Percentiles rank a stretch among this genome's conserved stretches.
Evolutionary conservation across 306 rosid species (phyloP).

Genomic region (Corylus americana): DNA sequence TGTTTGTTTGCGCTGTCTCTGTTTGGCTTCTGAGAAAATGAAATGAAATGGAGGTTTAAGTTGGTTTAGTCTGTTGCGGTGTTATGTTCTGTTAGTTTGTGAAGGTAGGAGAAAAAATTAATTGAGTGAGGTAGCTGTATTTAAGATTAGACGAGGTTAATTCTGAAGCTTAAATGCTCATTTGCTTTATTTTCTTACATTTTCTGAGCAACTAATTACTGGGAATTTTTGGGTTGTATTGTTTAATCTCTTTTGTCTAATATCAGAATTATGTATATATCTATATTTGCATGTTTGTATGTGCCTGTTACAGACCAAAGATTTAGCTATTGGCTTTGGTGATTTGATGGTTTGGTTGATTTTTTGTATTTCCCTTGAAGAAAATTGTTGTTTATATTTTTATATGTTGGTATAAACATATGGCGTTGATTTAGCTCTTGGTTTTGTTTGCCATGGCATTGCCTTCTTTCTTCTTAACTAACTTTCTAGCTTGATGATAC

Average conservation of each 20-base stretch:
- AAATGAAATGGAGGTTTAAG: no score
- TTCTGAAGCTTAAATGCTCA: not conserved
- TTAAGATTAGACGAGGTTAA: not conserved
- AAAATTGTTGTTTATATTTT: not conserved
- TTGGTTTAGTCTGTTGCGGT: not conserved
- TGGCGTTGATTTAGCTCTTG: not conserved
- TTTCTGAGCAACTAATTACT: not conserved
- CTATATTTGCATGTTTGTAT: no score
- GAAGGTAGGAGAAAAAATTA: not conserved
- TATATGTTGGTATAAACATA: not conserved
- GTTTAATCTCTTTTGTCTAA: not conserved
- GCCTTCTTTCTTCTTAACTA: not conserved
- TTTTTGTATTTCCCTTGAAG: not conserved
- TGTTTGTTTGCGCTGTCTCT: not conserved
- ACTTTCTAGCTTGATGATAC: not conserved
- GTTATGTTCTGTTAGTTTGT: no score
- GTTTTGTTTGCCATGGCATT: not conserved
- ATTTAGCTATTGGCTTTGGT: not conserved
- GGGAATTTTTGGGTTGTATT: not conserved
- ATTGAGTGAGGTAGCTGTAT: not conserved
- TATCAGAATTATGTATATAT: not conserved
- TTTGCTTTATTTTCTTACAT: not conserved
- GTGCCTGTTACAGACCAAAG: not conserved
- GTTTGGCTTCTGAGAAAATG: conserved; percentile 21
- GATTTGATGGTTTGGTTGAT: not conserved